Evolutionary conservation across 2,329 filamentous ascomycete species (phyloP).

Genomic region (Pyrenochaeta sp.): DNA sequence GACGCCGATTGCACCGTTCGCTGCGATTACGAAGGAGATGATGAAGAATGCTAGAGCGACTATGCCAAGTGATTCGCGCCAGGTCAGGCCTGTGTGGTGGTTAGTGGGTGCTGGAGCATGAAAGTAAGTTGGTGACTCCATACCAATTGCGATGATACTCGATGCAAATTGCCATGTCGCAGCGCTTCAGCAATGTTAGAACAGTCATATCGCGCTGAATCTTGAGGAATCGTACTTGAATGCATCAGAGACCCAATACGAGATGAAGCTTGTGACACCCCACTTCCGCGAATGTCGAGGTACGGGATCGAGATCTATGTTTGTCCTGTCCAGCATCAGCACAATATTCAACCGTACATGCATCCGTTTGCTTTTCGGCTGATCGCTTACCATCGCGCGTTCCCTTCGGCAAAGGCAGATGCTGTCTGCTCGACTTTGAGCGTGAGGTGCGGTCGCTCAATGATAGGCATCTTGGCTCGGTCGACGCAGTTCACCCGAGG

Average conservation of each 20-base stretch:
- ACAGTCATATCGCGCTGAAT: not conserved
- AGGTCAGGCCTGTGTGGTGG: conserved; percentile 56
- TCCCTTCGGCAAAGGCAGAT: conserved; percentile 57
- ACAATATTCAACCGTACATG: not conserved
- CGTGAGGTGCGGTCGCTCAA: conserved; percentile 48
- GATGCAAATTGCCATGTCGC: conserved; percentile 63
- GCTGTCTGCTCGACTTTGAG: conserved; percentile 56
- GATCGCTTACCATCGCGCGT: conserved; percentile 42
- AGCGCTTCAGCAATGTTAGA: conserved; percentile 38
- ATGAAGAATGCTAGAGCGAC: conserved; percentile 62
- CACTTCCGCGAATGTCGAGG: conserved; percentile 55
- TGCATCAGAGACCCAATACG: conserved; percentile 63
- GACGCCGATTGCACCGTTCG: conserved; percentile 63
- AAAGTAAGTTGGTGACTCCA: not conserved
- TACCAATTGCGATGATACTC: conserved; percentile 50
- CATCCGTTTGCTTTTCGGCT: not conserved
- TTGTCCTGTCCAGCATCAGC: conserved; percentile 45
- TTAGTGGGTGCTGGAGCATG: not conserved
- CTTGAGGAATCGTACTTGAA: conserved; percentile 52
- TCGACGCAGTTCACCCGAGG: not conserved
- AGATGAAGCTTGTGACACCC: conserved; percentile 57
- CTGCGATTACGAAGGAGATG: conserved; percentile 66
- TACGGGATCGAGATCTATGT: conserved; percentile 61
- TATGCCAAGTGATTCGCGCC: conserved; percentile 64
- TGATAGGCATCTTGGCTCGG: conserved; percentile 33